Base-by-base conservation (phyloP, 805 yeast species). In the Ogataea parapolymorpha region DNA sequence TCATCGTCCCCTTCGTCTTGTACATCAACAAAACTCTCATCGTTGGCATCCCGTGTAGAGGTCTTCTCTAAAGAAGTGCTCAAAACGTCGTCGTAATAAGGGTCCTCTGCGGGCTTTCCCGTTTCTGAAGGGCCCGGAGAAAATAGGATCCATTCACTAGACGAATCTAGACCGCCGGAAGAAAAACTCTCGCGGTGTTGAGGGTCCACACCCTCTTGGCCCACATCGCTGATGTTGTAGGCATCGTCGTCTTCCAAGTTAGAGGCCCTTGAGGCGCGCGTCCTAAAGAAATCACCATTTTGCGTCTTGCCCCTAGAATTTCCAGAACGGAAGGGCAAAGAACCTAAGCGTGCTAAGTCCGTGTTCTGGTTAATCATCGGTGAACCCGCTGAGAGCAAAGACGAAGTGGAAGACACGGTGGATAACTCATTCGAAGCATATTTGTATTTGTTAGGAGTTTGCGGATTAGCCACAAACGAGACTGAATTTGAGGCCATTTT, bases 91-190 rank as follows among this genome's bases (percentile, higher is more conserved):
- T 50, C 60, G 24, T 53, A 46, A 26, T 47, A 38, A 11, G 39
- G 31, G 20, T 48, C 50, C 16, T 43, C 43, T 8, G 37, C 43
- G 40, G 36, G 41, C 12, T 36, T 42, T 32, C 35, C 37, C n/a
- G 41, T 32, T 32, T 42, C 44, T 8, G 51, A 46, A 23, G 40
- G 46, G 5, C 36, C 48, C 5, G 65, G 63, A 6, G 64, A 56
- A 35, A 61, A 61, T 12, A 61, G 41, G 13, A 61, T 41, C 66
- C 66, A 61, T 32, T 61, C 63, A 18, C 56, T 49, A 11, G 48
- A 42, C 10, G 60, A 51, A 24, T 50, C 55, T 9, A 56, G 36
- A 12, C 33, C 13, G 12, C 49, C 48, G 12, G 52, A 44, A 3
- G 50, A 46, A 10, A 35, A 25, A 38, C 46, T 42, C 4, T 25